phyloP scores from a whole-genome alignment of 805 yeast species.

The Lipomyces sp. region DNA sequence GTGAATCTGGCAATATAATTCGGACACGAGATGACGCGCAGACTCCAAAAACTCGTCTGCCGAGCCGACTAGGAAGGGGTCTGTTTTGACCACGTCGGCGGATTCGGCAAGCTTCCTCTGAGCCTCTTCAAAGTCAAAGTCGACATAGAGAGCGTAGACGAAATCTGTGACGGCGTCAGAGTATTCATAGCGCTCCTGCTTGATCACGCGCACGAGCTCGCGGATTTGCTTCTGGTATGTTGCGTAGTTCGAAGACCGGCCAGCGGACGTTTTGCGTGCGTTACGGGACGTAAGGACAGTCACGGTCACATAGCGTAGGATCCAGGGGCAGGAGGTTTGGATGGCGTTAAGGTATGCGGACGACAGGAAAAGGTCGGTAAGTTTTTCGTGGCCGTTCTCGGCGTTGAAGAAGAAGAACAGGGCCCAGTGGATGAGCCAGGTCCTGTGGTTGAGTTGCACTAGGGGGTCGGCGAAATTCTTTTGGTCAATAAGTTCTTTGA shows the following conservation, averaged over 20 bases:
- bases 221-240: constrained; percentile 58
- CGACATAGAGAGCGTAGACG: constrained; percentile 59
- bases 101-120: constrained; percentile 55
- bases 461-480: constrained; percentile 59
- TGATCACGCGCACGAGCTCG: constrained; percentile 62
- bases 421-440: constrained; percentile 74
- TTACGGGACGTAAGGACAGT: constrained; percentile 55
- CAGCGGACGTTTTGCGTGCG: constrained; percentile 36
- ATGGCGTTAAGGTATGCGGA: constrained; percentile 67
- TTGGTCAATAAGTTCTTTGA: constrained; percentile 61
- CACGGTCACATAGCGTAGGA: constrained; percentile 65
- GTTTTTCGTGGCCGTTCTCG: constrained; percentile 57
- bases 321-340: constrained; percentile 76
- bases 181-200: constrained; percentile 68
- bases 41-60: constrained; percentile 52
- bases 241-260: constrained; percentile 38
- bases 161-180: constrained; percentile 66
- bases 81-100: constrained; percentile 55
- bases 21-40: constrained; percentile 58
- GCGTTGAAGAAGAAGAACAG: constrained; percentile 64
- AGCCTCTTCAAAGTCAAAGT: constrained; percentile 62
- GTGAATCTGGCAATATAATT: constrained; percentile 61
- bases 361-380: constrained; percentile 62
- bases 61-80: constrained; percentile 58
- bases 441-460: constrained; percentile 63